Evolutionary conservation across 176 grass and related monocot species (phyloP), one percentile per base, ranked within the genome.

Genomic region (Thalia dealbata): DNA sequence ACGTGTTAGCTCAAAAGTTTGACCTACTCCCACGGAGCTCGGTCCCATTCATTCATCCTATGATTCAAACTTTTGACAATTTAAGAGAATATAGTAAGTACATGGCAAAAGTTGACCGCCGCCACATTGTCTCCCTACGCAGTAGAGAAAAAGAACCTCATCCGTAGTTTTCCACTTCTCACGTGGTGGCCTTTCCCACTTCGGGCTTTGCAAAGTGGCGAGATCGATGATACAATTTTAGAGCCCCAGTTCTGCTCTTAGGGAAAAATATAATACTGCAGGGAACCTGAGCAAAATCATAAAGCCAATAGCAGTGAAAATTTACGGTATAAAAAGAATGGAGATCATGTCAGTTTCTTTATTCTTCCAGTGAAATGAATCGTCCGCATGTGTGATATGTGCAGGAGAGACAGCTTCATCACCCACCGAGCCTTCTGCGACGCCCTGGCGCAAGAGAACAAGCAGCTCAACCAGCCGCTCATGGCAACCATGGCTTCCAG

Each of bases 391-490:
- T 43, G 35, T 15, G 42, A 24, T n/a, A n/a, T 27, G 25, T 10
- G 1, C 78, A 91, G 89, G 80, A 80, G 89, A 10, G 85, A 88
- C 78, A 88, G 83, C 80, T 91, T 91, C 85, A 84, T 88, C 46
- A 91, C 89, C 50, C 89, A 91, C 68, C 67, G 89, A 54, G 89
- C 85, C 0, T 91, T 86, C 78, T 91, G 89, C 72, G 83, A 91
- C 67, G 85, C 83, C 7, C 71, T 91, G 63, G 80, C 75, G 6
- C 75, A 88, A 22, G 89, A 91, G 75, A 91, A 85, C 83, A 86
- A 79, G 61, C 76, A 83, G 66, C 67, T 88, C 1, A 38, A 78
- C 26, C 85, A 91, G 78, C 78, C 85, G 24, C 85, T 86, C 74
- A 91, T 91, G 85, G 89, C 89, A 52, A 69, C 78, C 1, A 79